Evolutionary conservation across 1,284 basidiomycete species (phyloP), one percentile per base, ranked within the genome.

Genomic region (Prillingera fragicola): DNA sequence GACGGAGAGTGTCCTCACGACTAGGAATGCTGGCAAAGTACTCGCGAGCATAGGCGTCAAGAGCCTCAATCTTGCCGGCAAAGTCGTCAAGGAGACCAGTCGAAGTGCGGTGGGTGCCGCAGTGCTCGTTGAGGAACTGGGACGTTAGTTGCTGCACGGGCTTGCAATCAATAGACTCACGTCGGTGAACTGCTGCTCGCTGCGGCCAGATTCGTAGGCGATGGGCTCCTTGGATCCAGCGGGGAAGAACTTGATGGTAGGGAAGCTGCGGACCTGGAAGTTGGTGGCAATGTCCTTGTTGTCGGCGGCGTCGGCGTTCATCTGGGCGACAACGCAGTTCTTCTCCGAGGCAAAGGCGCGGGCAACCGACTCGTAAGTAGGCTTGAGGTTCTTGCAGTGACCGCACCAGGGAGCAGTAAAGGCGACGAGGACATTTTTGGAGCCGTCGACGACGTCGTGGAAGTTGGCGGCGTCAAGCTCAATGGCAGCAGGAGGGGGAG

Each of bases 211-310:
- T 17, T 53, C 41, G 70, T 95, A 95, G 18, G 72, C 73, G 43
- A 81, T 73, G 10, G 81, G 79, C 52, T 80, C 74, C 40, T 61
- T 55, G 26, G 41, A 43, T 12, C 62, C 63, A 50, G 23, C 21
- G 60, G 87, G 78, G 82, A 92, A 96, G 77, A 94, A 95, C 70
- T 87, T 91, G 75, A 98, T 81, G 14, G 91, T 97, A 0, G 94
- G 94, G 81, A 77, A 86, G 50, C 81, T 79, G 29, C 72, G 67
- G 49, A 95, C 78, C 12, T 77, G 84, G 65, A 89, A 91, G 59
- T 80, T 79, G 37, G 71, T 59, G n/a, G 84, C 83, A 45, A 96
- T 72, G 21, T 77, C 79, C 58, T 79, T 78, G 77, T 95, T 94
- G 59, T 77, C 75, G 50, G 81, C 78, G 40, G 85, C 84, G 65